phyloP scores from a whole-genome alignment of 768 basidiomycete genomes.

The Pisolithus albus region DNA sequence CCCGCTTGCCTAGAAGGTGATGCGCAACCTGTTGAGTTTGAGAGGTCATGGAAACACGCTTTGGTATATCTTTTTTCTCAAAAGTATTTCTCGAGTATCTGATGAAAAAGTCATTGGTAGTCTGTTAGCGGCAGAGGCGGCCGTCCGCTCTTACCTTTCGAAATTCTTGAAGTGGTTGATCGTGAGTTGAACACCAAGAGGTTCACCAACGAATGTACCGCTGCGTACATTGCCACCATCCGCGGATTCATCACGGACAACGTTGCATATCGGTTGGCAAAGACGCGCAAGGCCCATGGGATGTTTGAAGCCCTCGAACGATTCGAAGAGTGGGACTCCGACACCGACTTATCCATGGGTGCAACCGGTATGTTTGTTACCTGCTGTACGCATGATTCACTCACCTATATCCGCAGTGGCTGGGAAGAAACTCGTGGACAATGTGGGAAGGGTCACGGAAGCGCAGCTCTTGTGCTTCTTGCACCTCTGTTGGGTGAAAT shows the following conservation, averaged over 20 bases:
- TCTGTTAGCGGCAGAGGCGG: conserved; percentile 54
- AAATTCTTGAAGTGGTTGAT: conserved; percentile 71
- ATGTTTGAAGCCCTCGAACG: conserved; percentile 80
- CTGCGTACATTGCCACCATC: conserved; percentile 62
- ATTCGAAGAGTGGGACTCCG: conserved; percentile 68
- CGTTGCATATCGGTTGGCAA: conserved; percentile 60
- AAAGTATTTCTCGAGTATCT: neutral
- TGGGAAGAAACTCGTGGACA: conserved; percentile 74
- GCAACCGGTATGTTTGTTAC: conserved; percentile 50
- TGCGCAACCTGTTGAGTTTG: conserved; percentile 86
- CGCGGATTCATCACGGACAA: conserved; percentile 63
- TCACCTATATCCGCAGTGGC: conserved; percentile 37
- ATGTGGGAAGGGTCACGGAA: conserved; percentile 84
- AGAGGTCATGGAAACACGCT: conserved; percentile 82
- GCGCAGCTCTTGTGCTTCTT: conserved; percentile 74
- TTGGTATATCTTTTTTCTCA: conserved; percentile 38
- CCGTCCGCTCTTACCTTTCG: conserved; percentile 74
- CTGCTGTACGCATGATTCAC: neutral
- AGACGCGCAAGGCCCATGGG: conserved; percentile 60
- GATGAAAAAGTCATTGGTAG: conserved; percentile 31
- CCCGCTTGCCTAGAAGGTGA: conserved; percentile 96
- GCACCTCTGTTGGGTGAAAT: conserved; percentile 83
- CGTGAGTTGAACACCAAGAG: conserved; percentile 48
- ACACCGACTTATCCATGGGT: conserved; percentile 70
- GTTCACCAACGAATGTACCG: conserved; percentile 66